Conservation (phyloP, 768 basidiomycete species). For the Mycena polygramma region DNA sequence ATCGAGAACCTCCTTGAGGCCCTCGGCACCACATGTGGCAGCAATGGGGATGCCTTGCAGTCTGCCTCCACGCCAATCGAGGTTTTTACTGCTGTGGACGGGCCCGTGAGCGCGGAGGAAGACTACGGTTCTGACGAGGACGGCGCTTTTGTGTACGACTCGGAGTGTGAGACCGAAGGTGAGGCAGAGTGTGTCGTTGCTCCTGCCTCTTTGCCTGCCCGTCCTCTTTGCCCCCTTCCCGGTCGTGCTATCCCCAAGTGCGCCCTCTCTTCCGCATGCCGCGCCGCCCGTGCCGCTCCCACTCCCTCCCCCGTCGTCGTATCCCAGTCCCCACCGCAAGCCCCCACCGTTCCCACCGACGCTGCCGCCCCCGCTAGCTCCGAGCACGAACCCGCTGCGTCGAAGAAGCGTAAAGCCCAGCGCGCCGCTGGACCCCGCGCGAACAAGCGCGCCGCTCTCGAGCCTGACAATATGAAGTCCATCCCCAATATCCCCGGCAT, state of each 20-base stretch:
- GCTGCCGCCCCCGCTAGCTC: not conserved
- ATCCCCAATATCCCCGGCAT: too few species aligned
- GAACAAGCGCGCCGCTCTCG: too few species aligned
- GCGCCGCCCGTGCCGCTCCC: not conserved
- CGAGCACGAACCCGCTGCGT: not conserved
- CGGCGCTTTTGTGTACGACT: not conserved
- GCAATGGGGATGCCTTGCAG: not conserved
- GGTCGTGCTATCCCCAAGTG: not conserved
- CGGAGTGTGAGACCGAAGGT: not conserved
- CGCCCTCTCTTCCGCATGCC: too few species aligned
- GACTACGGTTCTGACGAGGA: not conserved
- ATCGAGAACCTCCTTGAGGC: too few species aligned
- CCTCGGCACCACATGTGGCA: not conserved
- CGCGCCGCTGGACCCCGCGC: not conserved
- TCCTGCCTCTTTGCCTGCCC: too few species aligned
- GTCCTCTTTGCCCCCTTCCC: not conserved
- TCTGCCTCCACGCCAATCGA: not conserved
- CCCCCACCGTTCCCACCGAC: too few species aligned
- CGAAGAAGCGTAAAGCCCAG: not conserved
- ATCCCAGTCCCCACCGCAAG: too few species aligned
- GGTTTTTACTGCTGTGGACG: not conserved
- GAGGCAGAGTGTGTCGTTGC: not conserved
- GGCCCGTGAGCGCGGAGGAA: not conserved
- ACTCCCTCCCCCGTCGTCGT: not conserved
- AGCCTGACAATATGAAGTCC: too few species aligned